Base-by-base conservation (phyloP, 768 basidiomycete genomes). In the Mrakia gelida region DNA sequence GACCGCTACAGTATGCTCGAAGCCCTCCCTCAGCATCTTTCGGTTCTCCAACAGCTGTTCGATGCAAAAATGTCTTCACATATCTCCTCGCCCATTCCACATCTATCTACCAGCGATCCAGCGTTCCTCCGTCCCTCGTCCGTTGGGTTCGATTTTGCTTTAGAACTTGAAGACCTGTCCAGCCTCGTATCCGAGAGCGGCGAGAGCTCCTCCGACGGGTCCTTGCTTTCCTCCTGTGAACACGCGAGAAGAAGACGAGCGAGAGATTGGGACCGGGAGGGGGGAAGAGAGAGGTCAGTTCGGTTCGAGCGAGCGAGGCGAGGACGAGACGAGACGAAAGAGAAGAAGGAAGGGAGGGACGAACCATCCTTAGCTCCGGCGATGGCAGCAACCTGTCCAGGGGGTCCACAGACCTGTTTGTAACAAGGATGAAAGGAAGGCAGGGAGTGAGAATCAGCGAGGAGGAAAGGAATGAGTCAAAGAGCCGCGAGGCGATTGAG, bases 321-420 rank as follows among this genome's bases (percentile, higher is more conserved):
- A 28, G 59, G 26, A 23, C n/a, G 26, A 59, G 59, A n/a, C 6
- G n/a, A 23, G 54, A 61, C 21, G n/a, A 11, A 73, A 43, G 56
- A n/a, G 56, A 72, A n/a, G 38, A n/a, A 52, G 49, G 34, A 8
- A 26, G 16, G 54, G 3, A 26, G 3, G 13, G 1, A 73, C 73
- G 73, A 32, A 73, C 93, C 93, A 6, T 89, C 91, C 86, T 98
- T 98, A 84, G 91, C 90, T 23, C 96, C 96, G 70, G 93, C 90
- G 77, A 98, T 81, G 2, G 93, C 89, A n/a, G 87, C 87, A 18
- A 98, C 92, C 41, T 70, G 67, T 10, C 34, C 34, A 6, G 67
- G 67, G 16, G 67, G 67, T 34, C 76, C 76, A 30, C 76, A 63
- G 77, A 59, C 59, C 59, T 59, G 79, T n/a, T n/a, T n/a, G n/a